phyloP scores from a whole-genome alignment of 495 filamentous ascomycete genomes.

The Penicillium angulare region DNA sequence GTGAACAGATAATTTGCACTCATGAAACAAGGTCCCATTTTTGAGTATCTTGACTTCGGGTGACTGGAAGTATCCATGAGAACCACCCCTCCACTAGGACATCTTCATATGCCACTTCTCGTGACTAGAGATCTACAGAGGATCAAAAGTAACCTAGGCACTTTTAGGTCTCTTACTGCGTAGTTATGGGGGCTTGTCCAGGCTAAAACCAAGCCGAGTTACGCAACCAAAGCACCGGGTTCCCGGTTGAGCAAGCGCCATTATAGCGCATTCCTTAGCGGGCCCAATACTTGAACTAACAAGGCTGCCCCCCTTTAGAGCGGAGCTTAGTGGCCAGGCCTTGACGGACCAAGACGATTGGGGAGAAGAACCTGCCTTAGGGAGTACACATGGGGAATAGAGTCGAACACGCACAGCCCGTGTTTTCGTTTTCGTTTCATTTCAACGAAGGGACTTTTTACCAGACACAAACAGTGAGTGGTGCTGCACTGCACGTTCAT shows the following conservation, averaged over 20 bases:
- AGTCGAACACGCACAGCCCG: background rate
- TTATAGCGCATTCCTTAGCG: slow-evolving; percentile 13
- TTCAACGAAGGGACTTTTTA: too few species aligned
- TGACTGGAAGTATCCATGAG: too few species aligned
- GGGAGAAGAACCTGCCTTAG: too few species aligned
- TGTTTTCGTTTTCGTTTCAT: too few species aligned
- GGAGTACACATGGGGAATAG: background rate
- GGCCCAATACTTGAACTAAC: slow-evolving; percentile 1
- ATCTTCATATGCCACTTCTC: background rate
- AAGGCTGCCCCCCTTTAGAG: slow-evolving; percentile 4
- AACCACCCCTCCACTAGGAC: too few species aligned
- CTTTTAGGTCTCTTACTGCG: too few species aligned
- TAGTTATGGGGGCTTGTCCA: background rate
- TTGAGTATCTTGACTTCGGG: too few species aligned
- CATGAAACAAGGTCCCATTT: too few species aligned
- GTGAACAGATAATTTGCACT: too few species aligned
- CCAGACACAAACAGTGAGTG: too few species aligned
- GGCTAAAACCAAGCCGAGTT: background rate
- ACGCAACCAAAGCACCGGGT: slow-evolving; percentile 6
- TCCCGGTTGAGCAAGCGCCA: slow-evolving; percentile 2
- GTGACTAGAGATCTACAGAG: background rate
- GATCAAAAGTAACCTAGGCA: too few species aligned
- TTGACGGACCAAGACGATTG: slow-evolving; percentile 1
- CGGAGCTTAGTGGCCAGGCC: slow-evolving; percentile 13
- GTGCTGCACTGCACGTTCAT: too few species aligned